These are phyloP conservation scores for Coemansia sp. DNA, from an alignment of 192 early-diverging fungal genomes.

Conservation along the genomic window DNA sequence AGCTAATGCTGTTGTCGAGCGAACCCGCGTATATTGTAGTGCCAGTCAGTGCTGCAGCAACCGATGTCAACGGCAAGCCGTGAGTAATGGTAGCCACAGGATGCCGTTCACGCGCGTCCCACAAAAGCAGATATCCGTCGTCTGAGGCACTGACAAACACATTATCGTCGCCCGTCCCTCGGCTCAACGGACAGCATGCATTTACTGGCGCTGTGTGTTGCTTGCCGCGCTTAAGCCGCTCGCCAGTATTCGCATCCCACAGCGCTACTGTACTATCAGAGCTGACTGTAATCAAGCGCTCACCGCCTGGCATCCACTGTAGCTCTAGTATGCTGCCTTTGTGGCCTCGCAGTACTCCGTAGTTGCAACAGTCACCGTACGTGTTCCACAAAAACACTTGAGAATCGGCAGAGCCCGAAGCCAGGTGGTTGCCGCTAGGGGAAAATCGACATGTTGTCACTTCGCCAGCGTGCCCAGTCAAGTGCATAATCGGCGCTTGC, in stretches of 20 bases:
- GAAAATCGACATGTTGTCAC: slow-evolving; percentile 84
- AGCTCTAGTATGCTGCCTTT: slow-evolving; percentile 79
- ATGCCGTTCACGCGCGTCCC: slow-evolving; percentile 68
- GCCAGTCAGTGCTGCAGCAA: slow-evolving; percentile 70
- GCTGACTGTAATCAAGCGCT: slow-evolving; percentile 77
- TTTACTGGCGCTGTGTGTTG: slow-evolving; percentile 84
- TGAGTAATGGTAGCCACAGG: slow-evolving; percentile 60
- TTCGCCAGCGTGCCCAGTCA: slow-evolving; percentile 79
- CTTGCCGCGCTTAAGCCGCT: slow-evolving; percentile 74
- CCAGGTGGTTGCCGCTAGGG: slow-evolving; percentile 76
- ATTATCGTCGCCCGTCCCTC: slow-evolving; percentile 60
- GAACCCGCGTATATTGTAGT: slow-evolving; percentile 79
- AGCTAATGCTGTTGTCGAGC: slow-evolving; percentile 86
- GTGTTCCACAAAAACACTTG: slow-evolving; percentile 92
- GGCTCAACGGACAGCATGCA: slow-evolving; percentile 64
- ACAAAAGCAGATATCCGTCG: slow-evolving; percentile 74
- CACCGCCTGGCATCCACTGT: slow-evolving; percentile 84
- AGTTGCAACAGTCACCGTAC: slow-evolving; percentile 88
- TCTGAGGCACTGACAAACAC: slow-evolving; percentile 80
- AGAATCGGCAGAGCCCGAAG: slow-evolving; percentile 77
- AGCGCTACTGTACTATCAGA: slow-evolving; percentile 75
- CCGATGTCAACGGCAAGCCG: slow-evolving; percentile 72
- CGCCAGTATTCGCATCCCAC: slow-evolving; percentile 83
- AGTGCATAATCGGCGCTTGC: slow-evolving; percentile 80
- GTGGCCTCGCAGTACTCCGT: slow-evolving; percentile 84